Percentiles rank a stretch among this genome's conserved stretches.
These are phyloP conservation scores for Corinectria fuckeliana DNA, from an alignment of 2,329 filamentous ascomycete species.

Conservation along the genomic window DNA sequence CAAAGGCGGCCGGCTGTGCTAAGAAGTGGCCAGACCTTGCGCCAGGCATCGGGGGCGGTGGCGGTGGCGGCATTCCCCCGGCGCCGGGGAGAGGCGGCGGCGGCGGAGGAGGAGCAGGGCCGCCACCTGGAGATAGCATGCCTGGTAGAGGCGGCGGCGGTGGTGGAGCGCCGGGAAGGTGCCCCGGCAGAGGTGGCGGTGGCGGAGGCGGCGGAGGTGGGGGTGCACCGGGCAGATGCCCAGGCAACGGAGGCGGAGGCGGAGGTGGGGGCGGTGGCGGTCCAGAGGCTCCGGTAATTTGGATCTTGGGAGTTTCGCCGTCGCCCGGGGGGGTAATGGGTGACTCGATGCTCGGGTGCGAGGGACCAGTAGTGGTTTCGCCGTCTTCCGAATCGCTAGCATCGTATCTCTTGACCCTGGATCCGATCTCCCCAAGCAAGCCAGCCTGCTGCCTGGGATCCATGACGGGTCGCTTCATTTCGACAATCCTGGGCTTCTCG, in stretches of 20 bases:
- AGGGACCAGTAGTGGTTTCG: constrained; percentile 75
- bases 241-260: constrained; percentile 49
- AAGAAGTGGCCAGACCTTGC: constrained; percentile 80
- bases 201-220: constrained; percentile 46
- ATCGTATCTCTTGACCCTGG: constrained; percentile 76
- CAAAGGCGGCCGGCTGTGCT: constrained; percentile 64
- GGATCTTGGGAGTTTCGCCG: constrained; percentile 63
- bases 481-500: constrained; percentile 80
- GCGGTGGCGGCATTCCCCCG: constrained; percentile 55
- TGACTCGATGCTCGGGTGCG: constrained; percentile 76
- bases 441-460: constrained; percentile 71
- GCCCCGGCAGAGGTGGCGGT: constrained; percentile 50
- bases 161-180: constrained; percentile 49
- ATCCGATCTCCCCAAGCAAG: constrained; percentile 72
- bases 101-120: constrained; percentile 44
- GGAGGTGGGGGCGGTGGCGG: constrained; percentile 48
- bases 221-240: constrained; percentile 37
- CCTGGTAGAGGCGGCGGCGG: constrained; percentile 56
- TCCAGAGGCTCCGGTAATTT: constrained; percentile 56
- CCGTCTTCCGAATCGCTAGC: constrained; percentile 75
- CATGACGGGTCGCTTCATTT: constrained; percentile 75
- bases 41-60: constrained; percentile 71
- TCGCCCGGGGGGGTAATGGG: constrained; percentile 72
- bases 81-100: constrained; percentile 52
- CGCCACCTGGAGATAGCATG: constrained; percentile 16